These are phyloP conservation scores for Aegilops bicornis DNA, from an alignment of 176 grass and related monocot species.

Conservation along the genomic window DNA sequence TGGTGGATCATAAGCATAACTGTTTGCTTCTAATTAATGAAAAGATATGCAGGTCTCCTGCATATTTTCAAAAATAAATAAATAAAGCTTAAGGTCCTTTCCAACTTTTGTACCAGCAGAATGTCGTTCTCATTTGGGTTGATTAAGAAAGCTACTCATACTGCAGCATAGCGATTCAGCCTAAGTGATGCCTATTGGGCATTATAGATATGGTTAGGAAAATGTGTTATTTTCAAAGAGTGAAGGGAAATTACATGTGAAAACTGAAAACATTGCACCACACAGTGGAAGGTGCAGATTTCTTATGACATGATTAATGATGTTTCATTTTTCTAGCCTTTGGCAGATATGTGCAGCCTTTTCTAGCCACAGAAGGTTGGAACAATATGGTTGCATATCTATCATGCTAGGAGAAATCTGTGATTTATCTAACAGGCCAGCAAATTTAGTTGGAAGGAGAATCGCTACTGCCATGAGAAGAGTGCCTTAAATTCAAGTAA, in stretches of 20 bases:
- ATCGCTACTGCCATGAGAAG: conserved; percentile 5
- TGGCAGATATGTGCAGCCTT: conserved; percentile 6
- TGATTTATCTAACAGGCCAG: background rate
- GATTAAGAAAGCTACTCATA: conserved; percentile 22
- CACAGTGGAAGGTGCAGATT: background rate
- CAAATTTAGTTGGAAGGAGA: background rate
- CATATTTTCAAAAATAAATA: background rate
- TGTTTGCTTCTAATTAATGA: background rate
- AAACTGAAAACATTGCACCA: background rate
- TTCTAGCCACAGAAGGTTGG: background rate
- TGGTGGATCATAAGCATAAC: background rate
- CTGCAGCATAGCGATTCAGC: background rate
- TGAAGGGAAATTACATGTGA: background rate
- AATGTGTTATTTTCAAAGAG: conserved; percentile 2
- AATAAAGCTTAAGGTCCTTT: background rate
- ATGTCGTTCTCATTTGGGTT: background rate
- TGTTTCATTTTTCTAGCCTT: conserved; percentile 19
- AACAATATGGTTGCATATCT: background rate
- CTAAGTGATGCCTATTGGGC: background rate
- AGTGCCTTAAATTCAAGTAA: background rate
- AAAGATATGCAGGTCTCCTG: background rate
- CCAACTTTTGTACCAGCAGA: conserved; percentile 3
- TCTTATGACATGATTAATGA: conserved; percentile 4
- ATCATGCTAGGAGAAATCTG: background rate
- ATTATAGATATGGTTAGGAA: background rate